Evolutionary conservation across 192 early-diverging fungal genomes (phyloP), one percentile per base, ranked within the genome.

Genomic region (Gamsiella multidivaricata): DNA sequence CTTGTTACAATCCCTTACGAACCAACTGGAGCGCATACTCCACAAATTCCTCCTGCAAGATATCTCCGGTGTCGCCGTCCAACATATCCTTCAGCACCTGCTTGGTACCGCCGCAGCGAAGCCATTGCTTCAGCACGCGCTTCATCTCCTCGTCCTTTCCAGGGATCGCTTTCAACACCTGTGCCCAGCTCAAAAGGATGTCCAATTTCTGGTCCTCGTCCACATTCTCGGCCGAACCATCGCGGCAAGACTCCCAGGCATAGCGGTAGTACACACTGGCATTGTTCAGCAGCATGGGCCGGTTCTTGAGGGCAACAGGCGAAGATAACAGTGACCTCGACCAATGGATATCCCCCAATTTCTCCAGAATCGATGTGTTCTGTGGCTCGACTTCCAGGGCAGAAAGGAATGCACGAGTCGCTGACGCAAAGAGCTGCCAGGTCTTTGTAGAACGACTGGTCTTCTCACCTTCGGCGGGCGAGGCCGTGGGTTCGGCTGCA

Each of bases 231-330:
- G 67, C 56, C 0, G 79, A 43, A n/a, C 73, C 54, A 22, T 82
- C 81, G 42, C 69, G 54, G 61, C 85, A 78, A 0, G 71, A 63
- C 54, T 88, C 83, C 39, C 85, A 76, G 3, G 82, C 84, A 8
- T 79, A 81, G 28, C 84, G 82, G 34, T 81, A 88, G 55, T 83
- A 86, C 36, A 84, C 81, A 25, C 79, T 74, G n/a, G 82, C 83
- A 66, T 86, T 86, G 37, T 84, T 85, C 52, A 86, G 25, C 59
- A 86, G 51, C 67, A 84, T 81, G 9, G 54, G 28, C 23, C 81
- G 69, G 66, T 88, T 84, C 41, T 74, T 69, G 54, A 82, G 54
- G 0, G 82, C 78, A 1, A 78, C 73, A 31, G 80, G 46, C 5
- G 85, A 72, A 4, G 65, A 59, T 50, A 88, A 42, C 18, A 61